phyloP scores from a whole-genome alignment of 1,284 basidiomycete genomes.

The Xanthoconium separans region DNA sequence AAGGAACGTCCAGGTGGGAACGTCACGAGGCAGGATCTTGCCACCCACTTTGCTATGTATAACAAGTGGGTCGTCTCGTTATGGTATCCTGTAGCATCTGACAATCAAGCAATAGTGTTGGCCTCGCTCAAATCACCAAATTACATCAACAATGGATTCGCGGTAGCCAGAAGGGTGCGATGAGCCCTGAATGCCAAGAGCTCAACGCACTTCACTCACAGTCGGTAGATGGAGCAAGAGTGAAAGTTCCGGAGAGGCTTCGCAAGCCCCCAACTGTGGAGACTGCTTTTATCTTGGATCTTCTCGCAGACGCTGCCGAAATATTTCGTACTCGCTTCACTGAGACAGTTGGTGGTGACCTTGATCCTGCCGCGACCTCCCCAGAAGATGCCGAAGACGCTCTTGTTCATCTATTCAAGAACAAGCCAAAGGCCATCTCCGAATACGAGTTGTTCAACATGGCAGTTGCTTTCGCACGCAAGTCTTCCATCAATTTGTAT shows the following conservation, averaged over 20 bases:
- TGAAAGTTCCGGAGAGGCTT: conserved; percentile 35
- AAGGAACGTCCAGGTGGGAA: conserved; percentile 46
- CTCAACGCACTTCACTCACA: conserved; percentile 67
- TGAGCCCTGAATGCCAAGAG: conserved; percentile 64
- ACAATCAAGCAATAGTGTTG: conserved; percentile 37
- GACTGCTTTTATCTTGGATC: conserved; percentile 51
- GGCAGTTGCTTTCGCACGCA: conserved; percentile 44
- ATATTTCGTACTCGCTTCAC: conserved; percentile 46
- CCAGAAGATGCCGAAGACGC: conserved; percentile 41
- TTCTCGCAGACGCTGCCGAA: conserved; percentile 46
- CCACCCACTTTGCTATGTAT: conserved; percentile 61
- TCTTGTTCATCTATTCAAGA: conserved; percentile 45
- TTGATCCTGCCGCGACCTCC: conserved; percentile 24
- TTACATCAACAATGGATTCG: conserved; percentile 61
- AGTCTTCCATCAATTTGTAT: conserved; percentile 43
- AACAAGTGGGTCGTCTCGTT: conserved; percentile 45
- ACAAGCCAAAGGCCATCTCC: conserved; percentile 49
- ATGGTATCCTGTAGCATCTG: neutral
- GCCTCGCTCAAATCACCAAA: conserved; percentile 52
- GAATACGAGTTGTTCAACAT: conserved; percentile 59
- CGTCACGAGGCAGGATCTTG: conserved; percentile 55
- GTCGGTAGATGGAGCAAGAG: conserved; percentile 60
- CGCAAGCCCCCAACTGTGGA: conserved; percentile 41
- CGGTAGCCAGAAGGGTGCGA: conserved; percentile 52
- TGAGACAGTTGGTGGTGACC: conserved; percentile 21